Base-by-base conservation (phyloP, 345 rosid genomes). In the Gossypium stocksii region DNA sequence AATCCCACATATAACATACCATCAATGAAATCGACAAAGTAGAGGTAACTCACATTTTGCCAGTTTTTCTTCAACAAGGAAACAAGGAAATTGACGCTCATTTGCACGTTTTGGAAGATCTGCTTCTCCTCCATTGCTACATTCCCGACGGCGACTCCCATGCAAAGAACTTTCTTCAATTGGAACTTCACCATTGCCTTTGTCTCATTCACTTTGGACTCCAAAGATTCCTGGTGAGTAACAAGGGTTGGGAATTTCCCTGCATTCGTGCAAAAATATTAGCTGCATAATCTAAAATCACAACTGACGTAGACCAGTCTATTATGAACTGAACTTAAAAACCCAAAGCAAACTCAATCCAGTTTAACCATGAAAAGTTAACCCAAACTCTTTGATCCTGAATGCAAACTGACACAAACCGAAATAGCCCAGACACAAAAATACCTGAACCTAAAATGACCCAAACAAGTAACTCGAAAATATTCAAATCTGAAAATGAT, bases 221-320 rank as follows among this genome's bases (percentile, higher is more conserved):
- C 91, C 25, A 90, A 80, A 25, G 96, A 86, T 70, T 87, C 96
- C 73, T 89, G 93, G 83, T 90, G 93, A 52, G 85, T 82, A 20
- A 90, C 96, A 70, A 89, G 93, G 19, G 91, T 87, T 14, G 96
- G 96, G 80, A 90, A 90, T 83, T 90, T 90, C 15, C 95, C 95
- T 90, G 91, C 77, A 79, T 16, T 43, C 10, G 9, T n/a, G 2
- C 2, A 29, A 1, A 13, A 2, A 34, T 1, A 41, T 29, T 25
- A 54, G 45, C 46, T 14, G 17, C 8, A 5, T 68, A 41, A 20
- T 54, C 19, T 13, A 17, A 53, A 53, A 10, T 54, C 2, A 41
- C 15, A 54, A 71, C 43, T n/a, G 5, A n/a, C 1, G 2, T 56
- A 9, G 25, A 23, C 9, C 60, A 34, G 7, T 34, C 41, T 5